These are phyloP conservation scores for Adansonia rubrostipa DNA, from an alignment of 441 rosid genomes.

Conservation along the genomic window DNA sequence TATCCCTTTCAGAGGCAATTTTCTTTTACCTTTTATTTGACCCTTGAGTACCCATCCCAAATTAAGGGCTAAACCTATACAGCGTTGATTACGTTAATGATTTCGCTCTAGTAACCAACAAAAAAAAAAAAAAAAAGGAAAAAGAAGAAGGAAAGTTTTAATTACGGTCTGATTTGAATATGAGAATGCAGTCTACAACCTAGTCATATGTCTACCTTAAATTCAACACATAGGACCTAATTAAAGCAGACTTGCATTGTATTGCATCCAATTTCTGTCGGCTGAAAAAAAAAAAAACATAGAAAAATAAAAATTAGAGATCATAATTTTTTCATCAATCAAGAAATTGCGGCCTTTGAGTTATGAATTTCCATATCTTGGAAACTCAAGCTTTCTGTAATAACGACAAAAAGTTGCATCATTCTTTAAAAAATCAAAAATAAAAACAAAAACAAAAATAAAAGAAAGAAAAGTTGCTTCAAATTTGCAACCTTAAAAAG, in stretches of 20 bases:
- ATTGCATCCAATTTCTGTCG: neutral
- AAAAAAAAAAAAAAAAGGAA: too few species aligned
- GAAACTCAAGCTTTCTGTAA: neutral
- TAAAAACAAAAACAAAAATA: too few species aligned
- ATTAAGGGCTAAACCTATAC: neutral
- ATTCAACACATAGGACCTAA: conserved; percentile 11
- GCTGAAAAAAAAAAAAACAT: neutral
- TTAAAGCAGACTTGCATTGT: neutral
- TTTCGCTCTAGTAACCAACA: too few species aligned
- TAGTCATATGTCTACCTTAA: neutral
- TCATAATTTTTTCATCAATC: neutral
- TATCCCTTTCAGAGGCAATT: neutral
- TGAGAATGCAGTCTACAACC: neutral
- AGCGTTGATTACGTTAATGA: neutral
- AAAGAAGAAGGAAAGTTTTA: too few species aligned
- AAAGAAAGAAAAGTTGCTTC: neutral
- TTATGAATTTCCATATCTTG: conserved; percentile 9
- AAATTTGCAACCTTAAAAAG: neutral
- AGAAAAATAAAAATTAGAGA: neutral
- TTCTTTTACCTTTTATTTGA: neutral
- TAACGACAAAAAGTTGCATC: neutral
- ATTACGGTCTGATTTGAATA: neutral
- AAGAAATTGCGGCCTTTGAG: neutral
- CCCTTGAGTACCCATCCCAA: neutral
- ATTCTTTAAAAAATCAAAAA: too few species aligned